A percentile compares a stretch with the other conserved stretches of the same genome.
phyloP scores from a whole-genome alignment of 2,329 filamentous ascomycete species.

The Corinectria fuckeliana region DNA sequence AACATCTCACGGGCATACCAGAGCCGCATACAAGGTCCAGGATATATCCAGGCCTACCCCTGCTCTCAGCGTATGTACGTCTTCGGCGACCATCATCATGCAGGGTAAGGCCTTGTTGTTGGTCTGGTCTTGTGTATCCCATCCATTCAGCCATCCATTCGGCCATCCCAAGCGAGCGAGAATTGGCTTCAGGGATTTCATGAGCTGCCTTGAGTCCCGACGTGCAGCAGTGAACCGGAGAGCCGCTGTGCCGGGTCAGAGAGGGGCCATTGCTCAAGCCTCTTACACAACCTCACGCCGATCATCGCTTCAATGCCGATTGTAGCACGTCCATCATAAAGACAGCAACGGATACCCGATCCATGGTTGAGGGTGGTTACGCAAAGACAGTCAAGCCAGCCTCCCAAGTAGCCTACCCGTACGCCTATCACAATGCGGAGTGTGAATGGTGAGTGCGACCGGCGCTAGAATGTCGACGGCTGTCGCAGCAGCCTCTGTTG shows the following conservation, averaged over 20 bases:
- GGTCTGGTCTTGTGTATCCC: slow-evolving; percentile 13
- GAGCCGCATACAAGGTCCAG: neutral
- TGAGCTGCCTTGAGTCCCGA: slow-evolving; percentile 11
- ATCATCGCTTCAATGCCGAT: slow-evolving; percentile 27
- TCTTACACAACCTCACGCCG: slow-evolving; percentile 33
- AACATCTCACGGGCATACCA: neutral
- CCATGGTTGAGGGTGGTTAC: slow-evolving; percentile 22
- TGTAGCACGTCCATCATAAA: slow-evolving; percentile 24
- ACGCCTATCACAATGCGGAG: neutral
- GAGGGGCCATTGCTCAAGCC: slow-evolving; percentile 26
- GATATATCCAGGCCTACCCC: neutral
- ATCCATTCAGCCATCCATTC: neutral
- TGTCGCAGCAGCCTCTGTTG: neutral
- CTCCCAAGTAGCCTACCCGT: slow-evolving; percentile 3
- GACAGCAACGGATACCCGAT: slow-evolving; percentile 25
- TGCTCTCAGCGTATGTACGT: neutral
- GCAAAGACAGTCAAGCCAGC: slow-evolving; percentile 20
- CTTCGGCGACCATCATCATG: neutral
- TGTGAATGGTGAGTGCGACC: neutral
- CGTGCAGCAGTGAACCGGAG: slow-evolving; percentile 22
- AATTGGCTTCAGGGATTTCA: slow-evolving; percentile 17
- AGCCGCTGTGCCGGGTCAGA: slow-evolving; percentile 27
- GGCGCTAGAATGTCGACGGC: slow-evolving; percentile 1
- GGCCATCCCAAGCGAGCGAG: neutral
- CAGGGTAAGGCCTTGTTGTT: slow-evolving; percentile 6